These are phyloP conservation scores for Metschnikowia colocasiae DNA, from an alignment of 805 yeast species.

Conservation along the genomic window DNA sequence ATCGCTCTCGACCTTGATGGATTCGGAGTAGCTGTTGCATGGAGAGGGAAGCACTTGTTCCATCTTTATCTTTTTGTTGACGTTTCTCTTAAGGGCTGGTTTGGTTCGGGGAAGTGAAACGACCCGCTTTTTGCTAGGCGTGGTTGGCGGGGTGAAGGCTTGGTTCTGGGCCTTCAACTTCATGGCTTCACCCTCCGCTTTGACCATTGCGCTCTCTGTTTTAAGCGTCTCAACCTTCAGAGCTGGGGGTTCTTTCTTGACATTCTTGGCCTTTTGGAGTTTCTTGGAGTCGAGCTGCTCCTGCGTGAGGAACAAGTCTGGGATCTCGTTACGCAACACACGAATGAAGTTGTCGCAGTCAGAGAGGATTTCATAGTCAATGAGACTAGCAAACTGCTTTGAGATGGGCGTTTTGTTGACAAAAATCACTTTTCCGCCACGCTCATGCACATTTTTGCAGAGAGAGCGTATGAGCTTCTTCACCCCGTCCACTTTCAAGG, in stretches of 20 bases:
- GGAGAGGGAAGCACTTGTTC: slow-evolving; percentile 32
- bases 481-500: slow-evolving; percentile 87
- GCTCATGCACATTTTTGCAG: slow-evolving; percentile 68
- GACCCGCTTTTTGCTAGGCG: slow-evolving; percentile 28
- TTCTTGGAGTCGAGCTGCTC: slow-evolving; percentile 44
- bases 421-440: slow-evolving; percentile 73
- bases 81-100: slow-evolving; percentile 15
- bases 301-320: slow-evolving; percentile 61
- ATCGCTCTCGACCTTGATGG: slow-evolving; percentile 15
- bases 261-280: slow-evolving; percentile 23
- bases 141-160: slow-evolving; percentile 32
- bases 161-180: background rate
- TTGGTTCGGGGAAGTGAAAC: slow-evolving; percentile 18
- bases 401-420: slow-evolving; percentile 68
- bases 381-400: slow-evolving; percentile 60
- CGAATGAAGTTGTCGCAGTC: slow-evolving; percentile 84
- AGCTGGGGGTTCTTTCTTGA: slow-evolving; percentile 1
- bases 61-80: slow-evolving; percentile 9
- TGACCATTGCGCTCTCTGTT: background rate
- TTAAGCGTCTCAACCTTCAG: slow-evolving; percentile 9
- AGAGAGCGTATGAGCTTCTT: slow-evolving; percentile 67
- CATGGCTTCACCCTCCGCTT: background rate
- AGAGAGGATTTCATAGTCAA: slow-evolving; percentile 74
- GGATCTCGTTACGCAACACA: slow-evolving; percentile 49
- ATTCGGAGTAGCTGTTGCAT: slow-evolving; percentile 29